phyloP scores from a whole-genome alignment of 169 alveolate genomes.

The Plasmodium knowlesi region DNA sequence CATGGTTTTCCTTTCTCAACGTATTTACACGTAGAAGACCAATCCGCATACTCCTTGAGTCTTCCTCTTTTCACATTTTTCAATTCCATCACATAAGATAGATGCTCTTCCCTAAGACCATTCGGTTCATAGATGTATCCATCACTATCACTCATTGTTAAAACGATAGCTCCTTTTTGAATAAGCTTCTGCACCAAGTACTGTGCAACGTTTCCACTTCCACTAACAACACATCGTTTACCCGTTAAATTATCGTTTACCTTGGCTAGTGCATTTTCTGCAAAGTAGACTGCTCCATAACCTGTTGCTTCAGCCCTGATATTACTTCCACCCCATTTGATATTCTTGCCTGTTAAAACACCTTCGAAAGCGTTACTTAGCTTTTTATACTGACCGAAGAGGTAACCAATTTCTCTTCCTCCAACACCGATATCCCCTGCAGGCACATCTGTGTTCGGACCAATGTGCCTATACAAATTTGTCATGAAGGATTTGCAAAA shows the following conservation, averaged over 20 bases:
- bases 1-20: conserved; percentile 80
- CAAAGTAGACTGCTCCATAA: conserved; percentile 90
- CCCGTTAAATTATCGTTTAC: conserved; percentile 75
- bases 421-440: conserved; percentile 93
- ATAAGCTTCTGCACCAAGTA: conserved; percentile 85
- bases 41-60: conserved; percentile 76
- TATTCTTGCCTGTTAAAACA: conserved; percentile 88
- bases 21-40: conserved; percentile 75
- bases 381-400: conserved; percentile 89
- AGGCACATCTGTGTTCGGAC: conserved; percentile 90
- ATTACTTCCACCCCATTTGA: conserved; percentile 88
- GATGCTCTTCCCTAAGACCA: conserved; percentile 86
- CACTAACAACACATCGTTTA: conserved; percentile 84
- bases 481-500: conserved; percentile 89
- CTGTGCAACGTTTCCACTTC: conserved; percentile 92
- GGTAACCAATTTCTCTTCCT: conserved; percentile 88
- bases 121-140: conserved; percentile 81
- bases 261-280: conserved; percentile 75
- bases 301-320: conserved; percentile 92
- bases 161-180: conserved; percentile 86
- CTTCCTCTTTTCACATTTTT: conserved; percentile 79
- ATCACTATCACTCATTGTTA: conserved; percentile 86
- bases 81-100: conserved; percentile 77
- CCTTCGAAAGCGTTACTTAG: conserved; percentile 83
- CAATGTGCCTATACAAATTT: conserved; percentile 83